A percentile compares a stretch with the other conserved stretches of the same genome.
Conservation (phyloP, 1,284 basidiomycete genomes). For the Hymenochaete sp. region DNA sequence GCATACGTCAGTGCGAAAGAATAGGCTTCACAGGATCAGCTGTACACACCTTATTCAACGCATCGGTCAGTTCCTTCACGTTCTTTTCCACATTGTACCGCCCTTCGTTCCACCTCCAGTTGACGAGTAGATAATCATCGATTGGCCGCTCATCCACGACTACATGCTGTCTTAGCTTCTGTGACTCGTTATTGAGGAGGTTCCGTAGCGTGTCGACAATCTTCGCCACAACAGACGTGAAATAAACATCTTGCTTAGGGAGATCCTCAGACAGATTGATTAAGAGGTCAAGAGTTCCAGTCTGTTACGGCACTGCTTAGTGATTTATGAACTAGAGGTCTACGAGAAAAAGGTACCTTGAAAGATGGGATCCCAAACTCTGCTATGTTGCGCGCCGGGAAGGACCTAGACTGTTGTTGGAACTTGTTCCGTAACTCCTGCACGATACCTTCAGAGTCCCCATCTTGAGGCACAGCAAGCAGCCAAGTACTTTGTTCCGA, state of each 20-base stretch:
- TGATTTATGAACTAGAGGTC: not conserved
- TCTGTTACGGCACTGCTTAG: conserved; percentile 42
- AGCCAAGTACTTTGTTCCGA: conserved; percentile 84
- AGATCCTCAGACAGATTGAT: conserved; percentile 88
- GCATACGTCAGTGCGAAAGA: not conserved
- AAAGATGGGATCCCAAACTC: conserved; percentile 65
- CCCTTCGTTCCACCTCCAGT: conserved; percentile 86
- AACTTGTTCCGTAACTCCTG: conserved; percentile 57
- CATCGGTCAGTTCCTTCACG: conserved; percentile 74
- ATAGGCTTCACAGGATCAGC: conserved; percentile 14
- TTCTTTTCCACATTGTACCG: conserved; percentile 78
- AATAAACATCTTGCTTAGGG: conserved; percentile 85
- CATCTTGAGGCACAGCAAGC: conserved; percentile 65
- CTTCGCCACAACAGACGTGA: conserved; percentile 85
- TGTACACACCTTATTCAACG: conserved; percentile 64
- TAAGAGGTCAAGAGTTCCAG: conserved; percentile 88
- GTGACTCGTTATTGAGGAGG: conserved; percentile 82
- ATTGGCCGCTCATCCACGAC: conserved; percentile 76
- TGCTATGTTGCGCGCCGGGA: conserved; percentile 37
- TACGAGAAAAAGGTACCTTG: conserved; percentile 49
- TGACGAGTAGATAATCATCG: conserved; percentile 71
- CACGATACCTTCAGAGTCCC: conserved; percentile 59
- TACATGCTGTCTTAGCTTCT: conserved; percentile 76
- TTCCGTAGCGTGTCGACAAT: conserved; percentile 91
- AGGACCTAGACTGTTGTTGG: conserved; percentile 43